phyloP scores from a whole-genome alignment of 163 green algal species.

The Dunaliella salina region DNA sequence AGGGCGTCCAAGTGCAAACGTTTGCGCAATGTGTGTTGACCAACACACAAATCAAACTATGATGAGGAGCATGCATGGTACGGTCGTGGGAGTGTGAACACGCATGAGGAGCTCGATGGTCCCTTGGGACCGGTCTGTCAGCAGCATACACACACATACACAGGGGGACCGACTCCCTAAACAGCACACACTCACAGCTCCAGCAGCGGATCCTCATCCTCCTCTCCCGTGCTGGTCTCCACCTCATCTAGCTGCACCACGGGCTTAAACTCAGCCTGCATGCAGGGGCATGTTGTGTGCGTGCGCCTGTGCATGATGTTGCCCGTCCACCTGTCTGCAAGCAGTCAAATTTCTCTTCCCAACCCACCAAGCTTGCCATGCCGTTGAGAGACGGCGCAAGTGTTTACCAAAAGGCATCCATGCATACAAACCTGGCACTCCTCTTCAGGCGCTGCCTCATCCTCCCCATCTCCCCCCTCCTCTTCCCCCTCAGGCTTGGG shows the following conservation, averaged over 20 bases:
- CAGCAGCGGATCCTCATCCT: slow-evolving; percentile 83
- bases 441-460: slow-evolving; percentile 43
- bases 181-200: slow-evolving; percentile 77
- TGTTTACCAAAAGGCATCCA: no score
- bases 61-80: background rate
- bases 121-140: no score
- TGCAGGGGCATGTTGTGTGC: background rate
- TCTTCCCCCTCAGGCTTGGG: slow-evolving; percentile 31
- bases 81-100: background rate
- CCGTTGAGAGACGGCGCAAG: no score
- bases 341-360: background rate
- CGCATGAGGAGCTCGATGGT: no score
- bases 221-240: slow-evolving; percentile 85
- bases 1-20: no score
- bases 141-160: no score
- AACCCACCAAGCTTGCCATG: no score
- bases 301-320: background rate
- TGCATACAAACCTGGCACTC: slow-evolving; percentile 65
- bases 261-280: slow-evolving; percentile 83
- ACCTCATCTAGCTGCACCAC: slow-evolving; percentile 95
- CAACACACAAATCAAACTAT: no score
- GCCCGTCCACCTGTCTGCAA: background rate
- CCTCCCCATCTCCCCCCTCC: slow-evolving; percentile 34
- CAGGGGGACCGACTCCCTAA: no score
- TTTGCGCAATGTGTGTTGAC: no score